Percentiles rank a stretch among this genome's conserved stretches.
These are phyloP conservation scores for Excoecaria cochinchinensis DNA, from an alignment of 345 rosid genomes.

Conservation along the genomic window DNA sequence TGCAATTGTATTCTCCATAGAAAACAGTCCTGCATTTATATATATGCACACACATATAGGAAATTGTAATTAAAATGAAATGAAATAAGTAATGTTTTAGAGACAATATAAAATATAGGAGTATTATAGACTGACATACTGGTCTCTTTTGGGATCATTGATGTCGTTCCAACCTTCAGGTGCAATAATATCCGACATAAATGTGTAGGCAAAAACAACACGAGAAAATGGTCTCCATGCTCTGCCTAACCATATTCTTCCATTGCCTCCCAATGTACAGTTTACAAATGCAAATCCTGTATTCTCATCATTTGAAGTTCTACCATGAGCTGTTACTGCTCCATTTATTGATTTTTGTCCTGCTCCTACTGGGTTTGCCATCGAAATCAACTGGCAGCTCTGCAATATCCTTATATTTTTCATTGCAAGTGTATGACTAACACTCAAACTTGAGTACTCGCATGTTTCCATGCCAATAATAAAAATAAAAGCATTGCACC, in stretches of 20 bases:
- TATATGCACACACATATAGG: too few species aligned
- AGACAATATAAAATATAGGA: too few species aligned
- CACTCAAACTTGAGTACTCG: too few species aligned
- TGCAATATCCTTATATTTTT: too few species aligned
- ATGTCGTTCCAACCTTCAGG: constrained; percentile 91
- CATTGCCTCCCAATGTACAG: constrained; percentile 70
- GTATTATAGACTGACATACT: too few species aligned
- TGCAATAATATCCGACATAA: constrained; percentile 75
- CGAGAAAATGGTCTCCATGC: constrained; percentile 90
- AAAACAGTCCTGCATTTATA: constrained; percentile 55
- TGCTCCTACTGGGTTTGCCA: constrained; percentile 62
- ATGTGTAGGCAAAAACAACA: constrained; percentile 56
- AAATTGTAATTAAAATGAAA: too few species aligned
- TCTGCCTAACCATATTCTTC: constrained; percentile 86
- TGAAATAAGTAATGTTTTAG: too few species aligned
- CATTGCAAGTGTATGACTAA: too few species aligned
- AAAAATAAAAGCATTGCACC: too few species aligned
- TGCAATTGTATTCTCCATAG: constrained; percentile 74
- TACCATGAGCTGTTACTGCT: constrained; percentile 85
- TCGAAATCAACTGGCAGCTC: constrained; percentile 73
- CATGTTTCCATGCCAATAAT: too few species aligned
- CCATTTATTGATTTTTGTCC: constrained; percentile 67
- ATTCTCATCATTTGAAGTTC: constrained; percentile 66
- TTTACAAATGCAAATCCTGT: constrained; percentile 70
- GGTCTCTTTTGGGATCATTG: constrained; percentile 74